These are phyloP conservation scores for Aspergillus kassunensis DNA, from an alignment of 495 filamentous ascomycete genomes.

Conservation along the genomic window DNA sequence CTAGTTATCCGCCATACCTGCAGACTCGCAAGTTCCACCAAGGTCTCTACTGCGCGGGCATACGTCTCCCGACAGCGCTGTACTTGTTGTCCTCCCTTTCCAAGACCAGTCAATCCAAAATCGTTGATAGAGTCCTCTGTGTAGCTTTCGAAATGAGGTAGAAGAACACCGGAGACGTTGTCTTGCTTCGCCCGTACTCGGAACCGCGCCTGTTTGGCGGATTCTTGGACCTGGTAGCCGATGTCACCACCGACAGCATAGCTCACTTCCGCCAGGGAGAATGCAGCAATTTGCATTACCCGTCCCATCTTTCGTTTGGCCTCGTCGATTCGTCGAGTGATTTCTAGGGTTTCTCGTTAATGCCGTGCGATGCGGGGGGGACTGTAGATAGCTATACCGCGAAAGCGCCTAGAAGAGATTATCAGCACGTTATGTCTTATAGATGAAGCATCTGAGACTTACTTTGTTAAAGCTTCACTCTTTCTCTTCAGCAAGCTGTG, in stretches of 20 bases:
- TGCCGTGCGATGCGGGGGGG: slow-evolving; percentile 22
- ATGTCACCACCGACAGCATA: slow-evolving; percentile 97
- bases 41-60: slow-evolving; percentile 90
- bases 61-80: slow-evolving; percentile 94
- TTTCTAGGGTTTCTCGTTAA: slow-evolving; percentile 57
- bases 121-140: slow-evolving; percentile 84
- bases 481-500: slow-evolving; percentile 87
- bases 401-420: slow-evolving; percentile 64
- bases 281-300: slow-evolving; percentile 98
- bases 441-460: slow-evolving; percentile 20
- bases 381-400: slow-evolving; percentile 53
- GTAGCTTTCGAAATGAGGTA: slow-evolving; percentile 88
- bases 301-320: slow-evolving; percentile 99
- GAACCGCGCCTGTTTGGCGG: slow-evolving; percentile 87
- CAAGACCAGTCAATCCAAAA: slow-evolving; percentile 92
- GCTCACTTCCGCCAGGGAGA: slow-evolving; percentile 95
- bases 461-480: slow-evolving; percentile 91
- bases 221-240: slow-evolving; percentile 95
- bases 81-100: slow-evolving; percentile 97
- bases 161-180: slow-evolving; percentile 93
- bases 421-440: slow-evolving; percentile 13
- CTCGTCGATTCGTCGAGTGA: slow-evolving; percentile 95
- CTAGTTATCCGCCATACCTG: slow-evolving; percentile 49
- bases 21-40: slow-evolving; percentile 93
- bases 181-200: slow-evolving; percentile 91